These are phyloP conservation scores for Byssothecium circinans DNA, from an alignment of 2,329 filamentous ascomycete genomes.

Conservation along the genomic window DNA sequence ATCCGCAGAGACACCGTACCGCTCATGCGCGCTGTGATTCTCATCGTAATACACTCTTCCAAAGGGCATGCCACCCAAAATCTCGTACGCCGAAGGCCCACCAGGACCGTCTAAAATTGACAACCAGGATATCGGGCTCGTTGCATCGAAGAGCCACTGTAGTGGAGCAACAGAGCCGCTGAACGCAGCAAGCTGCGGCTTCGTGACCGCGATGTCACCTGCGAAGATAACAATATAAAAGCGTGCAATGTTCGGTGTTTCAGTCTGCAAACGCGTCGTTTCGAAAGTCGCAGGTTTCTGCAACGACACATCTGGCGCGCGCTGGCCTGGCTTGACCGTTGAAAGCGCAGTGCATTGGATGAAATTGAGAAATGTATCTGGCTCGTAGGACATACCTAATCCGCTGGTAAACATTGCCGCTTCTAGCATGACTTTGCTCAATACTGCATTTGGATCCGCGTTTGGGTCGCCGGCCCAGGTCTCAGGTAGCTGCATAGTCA, in stretches of 20 bases:
- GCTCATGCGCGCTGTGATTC: conserved; percentile 31
- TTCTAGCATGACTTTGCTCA: conserved; percentile 30
- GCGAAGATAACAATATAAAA: conserved; percentile 51
- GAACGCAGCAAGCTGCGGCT: conserved; percentile 13
- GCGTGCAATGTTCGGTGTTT: conserved; percentile 47
- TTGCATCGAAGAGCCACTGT: conserved; percentile 14
- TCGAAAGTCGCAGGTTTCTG: conserved; percentile 52
- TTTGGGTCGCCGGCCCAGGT: conserved; percentile 34
- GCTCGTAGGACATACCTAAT: conserved; percentile 36
- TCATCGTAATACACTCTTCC: conserved; percentile 43
- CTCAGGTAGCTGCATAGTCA: conserved; percentile 40
- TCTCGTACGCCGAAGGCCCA: conserved; percentile 33
- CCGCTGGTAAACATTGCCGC: conserved; percentile 36
- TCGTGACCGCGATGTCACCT: conserved; percentile 32
- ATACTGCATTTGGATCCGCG: conserved; percentile 30
- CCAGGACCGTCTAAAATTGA: conserved; percentile 30
- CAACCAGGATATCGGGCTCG: conserved; percentile 24
- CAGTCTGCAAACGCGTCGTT: conserved; percentile 47
- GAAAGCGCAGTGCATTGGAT: conserved; percentile 3
- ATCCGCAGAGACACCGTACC: conserved; percentile 30
- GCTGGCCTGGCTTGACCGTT: conserved; percentile 43
- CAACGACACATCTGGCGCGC: conserved; percentile 52
- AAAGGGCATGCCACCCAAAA: conserved; percentile 32
- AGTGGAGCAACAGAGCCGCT: conserved; percentile 8
- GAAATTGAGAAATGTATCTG: conserved; percentile 41